Evolutionary conservation across 371 early-diverging fungal genomes (phyloP).

Genomic region (Circinella umbellata): DNA sequence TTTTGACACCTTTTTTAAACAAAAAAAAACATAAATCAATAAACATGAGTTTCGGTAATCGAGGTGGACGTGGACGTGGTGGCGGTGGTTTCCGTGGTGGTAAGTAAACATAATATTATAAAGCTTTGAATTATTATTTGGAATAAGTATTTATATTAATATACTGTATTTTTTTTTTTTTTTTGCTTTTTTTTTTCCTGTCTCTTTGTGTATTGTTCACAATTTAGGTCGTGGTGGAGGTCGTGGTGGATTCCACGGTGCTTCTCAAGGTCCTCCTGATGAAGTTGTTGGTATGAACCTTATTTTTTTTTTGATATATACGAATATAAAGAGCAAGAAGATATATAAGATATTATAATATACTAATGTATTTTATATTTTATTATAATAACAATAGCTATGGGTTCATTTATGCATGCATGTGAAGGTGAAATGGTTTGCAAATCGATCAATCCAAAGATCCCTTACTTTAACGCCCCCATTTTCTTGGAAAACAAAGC

Average conservation of each 20-base stretch:
- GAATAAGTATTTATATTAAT: too few relatives aligned
- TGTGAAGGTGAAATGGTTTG: constrained; percentile 98
- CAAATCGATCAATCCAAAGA: constrained; percentile 87
- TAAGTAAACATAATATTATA: constrained; percentile 5
- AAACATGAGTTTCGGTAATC: constrained; percentile 54
- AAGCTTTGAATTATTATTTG: too few relatives aligned
- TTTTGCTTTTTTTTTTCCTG: not conserved
- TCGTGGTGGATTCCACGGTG: constrained; percentile 64
- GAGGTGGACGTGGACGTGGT: constrained; percentile 41
- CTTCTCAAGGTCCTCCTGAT: constrained; percentile 77
- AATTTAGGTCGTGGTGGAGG: constrained; percentile 67
- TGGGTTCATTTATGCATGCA: constrained; percentile 94
- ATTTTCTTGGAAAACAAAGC: constrained; percentile 97
- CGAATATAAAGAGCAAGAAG: not conserved
- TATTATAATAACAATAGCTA: constrained; percentile 50
- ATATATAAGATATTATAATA: not conserved
- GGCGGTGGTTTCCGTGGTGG: constrained; percentile 54
- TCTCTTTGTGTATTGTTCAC: constrained; percentile 8
- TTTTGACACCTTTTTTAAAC: constrained; percentile 5
- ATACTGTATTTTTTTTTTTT: not conserved
- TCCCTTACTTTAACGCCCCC: constrained; percentile 99
- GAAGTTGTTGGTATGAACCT: constrained; percentile 68
- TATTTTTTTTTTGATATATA: not conserved
- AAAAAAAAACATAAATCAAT: not conserved
- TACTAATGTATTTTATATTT: not conserved